Evolutionary conservation across 2,329 filamentous ascomycete genomes (phyloP).

Genomic region (Aspergillus tubingensis): DNA sequence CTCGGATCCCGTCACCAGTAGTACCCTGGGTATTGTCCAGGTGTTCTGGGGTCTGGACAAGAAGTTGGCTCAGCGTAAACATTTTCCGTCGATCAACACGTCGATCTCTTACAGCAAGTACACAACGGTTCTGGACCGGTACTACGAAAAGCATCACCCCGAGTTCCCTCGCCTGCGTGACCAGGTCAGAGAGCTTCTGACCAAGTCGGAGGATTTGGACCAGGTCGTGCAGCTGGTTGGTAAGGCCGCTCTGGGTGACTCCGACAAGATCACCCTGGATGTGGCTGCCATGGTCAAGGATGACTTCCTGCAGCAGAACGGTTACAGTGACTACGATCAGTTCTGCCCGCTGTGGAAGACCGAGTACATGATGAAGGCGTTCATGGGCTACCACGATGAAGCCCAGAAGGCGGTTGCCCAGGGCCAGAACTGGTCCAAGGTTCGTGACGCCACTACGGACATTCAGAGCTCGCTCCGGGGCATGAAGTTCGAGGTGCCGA

Average conservation of each 20-base stretch:
- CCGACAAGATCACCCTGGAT: slow-evolving; percentile 97
- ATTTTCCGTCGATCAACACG: slow-evolving; percentile 99
- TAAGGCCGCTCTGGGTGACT: slow-evolving; percentile 92
- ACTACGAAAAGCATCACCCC: slow-evolving; percentile 88
- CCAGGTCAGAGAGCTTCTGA: slow-evolving; percentile 88
- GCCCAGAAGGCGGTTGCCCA: slow-evolving; percentile 91
- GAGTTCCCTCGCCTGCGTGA: slow-evolving; percentile 93
- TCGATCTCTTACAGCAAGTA: slow-evolving; percentile 96
- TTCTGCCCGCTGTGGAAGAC: slow-evolving; percentile 99
- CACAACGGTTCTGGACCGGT: slow-evolving; percentile 82
- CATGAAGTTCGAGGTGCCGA: slow-evolving; percentile 96
- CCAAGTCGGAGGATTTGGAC: slow-evolving; percentile 94
- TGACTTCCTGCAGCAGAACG: slow-evolving; percentile 98
- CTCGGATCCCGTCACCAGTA: slow-evolving; percentile 93
- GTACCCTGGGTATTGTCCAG: slow-evolving; percentile 94
- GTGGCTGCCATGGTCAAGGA: slow-evolving; percentile 92
- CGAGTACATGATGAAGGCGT: slow-evolving; percentile 99
- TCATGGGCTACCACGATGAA: slow-evolving; percentile 98
- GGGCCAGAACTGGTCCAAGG: slow-evolving; percentile 88
- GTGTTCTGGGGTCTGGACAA: slow-evolving; percentile 99
- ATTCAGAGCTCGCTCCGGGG: slow-evolving; percentile 81
- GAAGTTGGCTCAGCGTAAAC: slow-evolving; percentile 98
- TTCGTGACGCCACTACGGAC: slow-evolving; percentile 84
- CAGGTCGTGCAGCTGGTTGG: slow-evolving; percentile 98
- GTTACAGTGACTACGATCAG: slow-evolving; percentile 98